Evolutionary conservation across 192 early-diverging fungal species (phyloP).

Genomic region (Backusella parvicylindrica): DNA sequence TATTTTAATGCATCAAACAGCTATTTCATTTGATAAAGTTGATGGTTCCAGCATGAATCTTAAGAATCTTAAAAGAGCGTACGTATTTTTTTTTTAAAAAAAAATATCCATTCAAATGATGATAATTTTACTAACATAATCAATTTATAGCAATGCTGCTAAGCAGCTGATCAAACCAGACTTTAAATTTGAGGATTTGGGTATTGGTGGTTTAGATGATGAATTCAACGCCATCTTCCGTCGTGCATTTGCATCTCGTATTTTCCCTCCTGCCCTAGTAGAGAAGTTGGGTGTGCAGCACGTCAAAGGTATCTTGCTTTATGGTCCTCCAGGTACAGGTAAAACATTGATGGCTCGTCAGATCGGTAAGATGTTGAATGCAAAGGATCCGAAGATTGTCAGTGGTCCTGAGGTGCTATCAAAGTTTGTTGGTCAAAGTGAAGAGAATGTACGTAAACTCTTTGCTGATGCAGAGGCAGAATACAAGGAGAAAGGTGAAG

Average conservation of each 20-base stretch:
- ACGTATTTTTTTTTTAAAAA: no score
- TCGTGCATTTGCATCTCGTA: conserved; percentile 95
- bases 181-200: conserved; percentile 97
- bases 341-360: conserved; percentile 98
- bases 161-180: conserved; percentile 86
- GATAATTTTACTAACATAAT: background rate
- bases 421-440: conserved; percentile 95
- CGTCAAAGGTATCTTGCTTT: conserved; percentile 88
- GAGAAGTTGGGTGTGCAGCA: conserved; percentile 97
- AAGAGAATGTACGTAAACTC: conserved; percentile 95
- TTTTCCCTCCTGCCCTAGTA: conserved; percentile 90
- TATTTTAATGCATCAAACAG: conserved; percentile 70
- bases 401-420: conserved; percentile 95
- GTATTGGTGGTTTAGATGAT: conserved; percentile 94
- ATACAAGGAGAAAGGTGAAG: conserved; percentile 90
- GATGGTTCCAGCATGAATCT: conserved; percentile 74
- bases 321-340: conserved; percentile 95
- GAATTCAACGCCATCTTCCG: conserved; percentile 96
- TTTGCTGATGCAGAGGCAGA: conserved; percentile 94
- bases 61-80: conserved; percentile 48
- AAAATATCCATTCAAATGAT: no score
- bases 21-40: conserved; percentile 67
- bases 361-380: conserved; percentile 98
- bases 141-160: conserved; percentile 49
- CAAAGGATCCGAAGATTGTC: conserved; percentile 89